Base-by-base conservation (phyloP, 768 basidiomycete genomes). In the Lactarius psammicola region DNA sequence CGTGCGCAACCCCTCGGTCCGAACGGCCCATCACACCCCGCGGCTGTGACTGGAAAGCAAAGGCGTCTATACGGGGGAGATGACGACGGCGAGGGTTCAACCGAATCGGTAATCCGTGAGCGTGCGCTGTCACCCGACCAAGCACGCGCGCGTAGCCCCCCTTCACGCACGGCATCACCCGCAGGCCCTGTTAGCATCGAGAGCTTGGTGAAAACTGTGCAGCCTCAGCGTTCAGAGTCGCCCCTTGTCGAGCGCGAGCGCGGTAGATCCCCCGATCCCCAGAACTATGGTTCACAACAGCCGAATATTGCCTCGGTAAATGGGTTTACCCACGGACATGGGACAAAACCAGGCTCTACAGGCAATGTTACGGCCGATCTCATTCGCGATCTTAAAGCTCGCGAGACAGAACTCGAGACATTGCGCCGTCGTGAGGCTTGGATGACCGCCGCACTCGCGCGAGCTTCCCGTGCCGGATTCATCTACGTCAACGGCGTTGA, bases 401-500 rank as follows among this genome's bases (percentile, higher is more conserved):
- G 90, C 74, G 94, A 95, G 69, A 79, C 80, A 42, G 94, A 96
- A 75, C 73, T 97, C 55, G 92, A 94, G 69, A 79, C 79, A 55
- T 76, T 89, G 69, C 88, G 86, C 81, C 85, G 85, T 73, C 85
- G 91, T 69, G 87, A 94, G 79, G 78, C 79, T 40, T 97, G 96
- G 89, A 88, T 98, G 87, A 87, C 85, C 73, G 86, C 87, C 55
- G 89, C 92, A 1, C 76, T 99, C 56, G 77, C 79, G 5, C 84
- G 87, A 72, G 96, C 96, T 0, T 81, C 84, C 30, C 84, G 86
- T 59, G 80, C 88, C 59, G 96, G 96, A 4, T 98, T 89, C 75
- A 79, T 90, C 20, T 84, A 87, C 70, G 76, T 81, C 4, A 76
- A 80, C 57, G 85, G 85, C 57, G 86, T 83, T 36, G 78, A 78